Percentiles rank a stretch among this genome's conserved stretches.
phyloP scores from a whole-genome alignment of 1,139 yeast species.

The Hyphopichia burtonii region DNA sequence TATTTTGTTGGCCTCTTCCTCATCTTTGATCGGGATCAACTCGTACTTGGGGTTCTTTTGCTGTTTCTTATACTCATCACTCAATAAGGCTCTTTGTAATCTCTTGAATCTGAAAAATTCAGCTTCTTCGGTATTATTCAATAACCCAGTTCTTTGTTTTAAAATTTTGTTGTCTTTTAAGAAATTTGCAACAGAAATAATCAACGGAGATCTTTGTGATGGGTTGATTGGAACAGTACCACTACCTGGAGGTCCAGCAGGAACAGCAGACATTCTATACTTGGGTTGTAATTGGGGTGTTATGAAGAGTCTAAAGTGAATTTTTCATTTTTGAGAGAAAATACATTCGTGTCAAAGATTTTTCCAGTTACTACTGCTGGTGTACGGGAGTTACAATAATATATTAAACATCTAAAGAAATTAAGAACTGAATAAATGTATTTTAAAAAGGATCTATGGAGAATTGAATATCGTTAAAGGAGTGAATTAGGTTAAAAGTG shows the following conservation, averaged over 20 bases:
- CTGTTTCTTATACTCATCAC: conserved; percentile 65
- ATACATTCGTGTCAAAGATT: background rate
- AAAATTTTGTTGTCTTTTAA: conserved; percentile 63
- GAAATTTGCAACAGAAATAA: conserved; percentile 63
- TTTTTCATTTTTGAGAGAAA: too few species aligned
- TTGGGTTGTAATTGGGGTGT: too few species aligned
- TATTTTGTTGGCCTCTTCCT: conserved; percentile 59
- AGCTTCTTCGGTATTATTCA: conserved; percentile 62
- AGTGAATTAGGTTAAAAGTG: background rate
- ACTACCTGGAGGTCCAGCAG: background rate
- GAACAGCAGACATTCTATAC: background rate
- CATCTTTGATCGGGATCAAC: conserved; percentile 55
- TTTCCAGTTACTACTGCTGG: background rate
- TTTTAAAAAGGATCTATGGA: background rate
- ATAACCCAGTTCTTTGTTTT: conserved; percentile 78
- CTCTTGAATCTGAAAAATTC: conserved; percentile 90
- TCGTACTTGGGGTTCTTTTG: conserved; percentile 53
- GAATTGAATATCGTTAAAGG: background rate
- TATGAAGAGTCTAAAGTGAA: too few species aligned
- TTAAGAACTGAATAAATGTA: background rate
- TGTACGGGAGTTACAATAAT: background rate
- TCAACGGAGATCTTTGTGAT: conserved; percentile 22
- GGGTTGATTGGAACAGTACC: conserved; percentile 9
- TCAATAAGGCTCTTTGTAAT: conserved; percentile 71
- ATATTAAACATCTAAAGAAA: too few species aligned